Percentiles rank a stretch among this genome's conserved stretches.
Conservation (phyloP, 2,329 filamentous ascomycete species). For the Talaromyces verruculosus region DNA sequence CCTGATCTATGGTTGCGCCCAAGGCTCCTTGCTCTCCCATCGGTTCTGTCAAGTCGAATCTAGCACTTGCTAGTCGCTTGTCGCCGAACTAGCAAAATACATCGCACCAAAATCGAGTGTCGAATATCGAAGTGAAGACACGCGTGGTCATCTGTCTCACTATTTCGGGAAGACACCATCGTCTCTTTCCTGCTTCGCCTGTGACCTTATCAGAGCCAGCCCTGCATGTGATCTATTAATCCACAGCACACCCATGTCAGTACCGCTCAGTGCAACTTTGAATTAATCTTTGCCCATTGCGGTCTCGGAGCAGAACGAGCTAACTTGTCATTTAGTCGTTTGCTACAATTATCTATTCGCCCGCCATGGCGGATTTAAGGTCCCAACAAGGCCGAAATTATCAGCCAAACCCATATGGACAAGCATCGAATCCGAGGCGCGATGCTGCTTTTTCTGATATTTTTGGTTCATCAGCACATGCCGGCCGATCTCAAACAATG, state of each 20-base stretch:
- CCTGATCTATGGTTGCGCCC: slow-evolving; percentile 43
- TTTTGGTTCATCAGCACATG: slow-evolving; percentile 81
- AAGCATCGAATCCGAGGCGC: slow-evolving; percentile 61
- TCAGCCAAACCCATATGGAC: slow-evolving; percentile 54
- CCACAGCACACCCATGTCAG: not conserved
- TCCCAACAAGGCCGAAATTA: slow-evolving; percentile 62
- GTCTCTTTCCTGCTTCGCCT: slow-evolving; percentile 8
- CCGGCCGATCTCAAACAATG: slow-evolving; percentile 94
- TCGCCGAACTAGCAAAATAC: not conserved
- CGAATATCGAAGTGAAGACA: not conserved
- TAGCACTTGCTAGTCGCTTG: slow-evolving; percentile 3
- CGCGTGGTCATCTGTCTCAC: not conserved
- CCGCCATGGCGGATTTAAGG: slow-evolving; percentile 62
- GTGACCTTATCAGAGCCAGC: slow-evolving; percentile 15
- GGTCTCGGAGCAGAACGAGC: slow-evolving; percentile 17
- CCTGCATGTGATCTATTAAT: slow-evolving; percentile 18
- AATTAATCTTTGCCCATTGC: slow-evolving; percentile 9
- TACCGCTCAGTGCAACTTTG: not conserved
- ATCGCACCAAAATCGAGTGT: not conserved
- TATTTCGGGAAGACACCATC: not conserved
- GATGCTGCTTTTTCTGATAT: slow-evolving; percentile 96
- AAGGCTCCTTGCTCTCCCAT: slow-evolving; percentile 39
- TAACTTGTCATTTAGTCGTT: not conserved
- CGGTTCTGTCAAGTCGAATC: not conserved
- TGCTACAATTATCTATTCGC: not conserved